phyloP scores from a whole-genome alignment of 345 rosid species.

The Odontarrhena argentea region DNA sequence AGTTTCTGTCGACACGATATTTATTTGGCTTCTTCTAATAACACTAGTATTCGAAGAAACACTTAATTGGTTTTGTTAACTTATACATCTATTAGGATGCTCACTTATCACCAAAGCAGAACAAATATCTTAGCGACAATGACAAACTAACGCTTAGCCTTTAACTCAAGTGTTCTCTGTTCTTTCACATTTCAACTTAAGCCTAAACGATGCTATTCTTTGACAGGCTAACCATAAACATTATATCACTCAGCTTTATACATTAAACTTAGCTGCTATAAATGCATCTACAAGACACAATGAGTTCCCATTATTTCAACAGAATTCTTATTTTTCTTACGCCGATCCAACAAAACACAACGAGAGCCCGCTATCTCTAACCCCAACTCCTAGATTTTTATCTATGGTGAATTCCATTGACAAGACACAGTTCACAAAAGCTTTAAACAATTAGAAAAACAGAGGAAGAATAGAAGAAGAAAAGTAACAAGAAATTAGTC shows the following conservation, averaged over 20 bases:
- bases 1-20: slow-evolving; percentile 8
- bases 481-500: background rate
- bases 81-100: background rate
- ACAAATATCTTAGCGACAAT: slow-evolving; percentile 29
- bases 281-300: too few species aligned
- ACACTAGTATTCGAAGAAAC: background rate
- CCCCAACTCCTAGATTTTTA: background rate
- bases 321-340: background rate
- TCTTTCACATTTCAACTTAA: slow-evolving; percentile 20
- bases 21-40: slow-evolving; percentile 25
- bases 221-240: slow-evolving; percentile 22
- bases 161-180: background rate
- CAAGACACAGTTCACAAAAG: background rate
- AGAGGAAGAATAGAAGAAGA: background rate
- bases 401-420: background rate
- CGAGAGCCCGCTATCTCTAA: background rate
- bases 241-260: slow-evolving; percentile 1
- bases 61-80: background rate
- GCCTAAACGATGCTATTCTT: background rate
- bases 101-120: slow-evolving; percentile 14
- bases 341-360: background rate
- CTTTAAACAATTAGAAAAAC: background rate
- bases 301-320: background rate
- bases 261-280: too few species aligned
- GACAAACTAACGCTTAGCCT: slow-evolving; percentile 26